Percentiles rank a stretch among this genome's conserved stretches.
These are phyloP conservation scores for Solanum commersonii DNA, from an alignment of 257 asterid genomes.

Conservation along the genomic window DNA sequence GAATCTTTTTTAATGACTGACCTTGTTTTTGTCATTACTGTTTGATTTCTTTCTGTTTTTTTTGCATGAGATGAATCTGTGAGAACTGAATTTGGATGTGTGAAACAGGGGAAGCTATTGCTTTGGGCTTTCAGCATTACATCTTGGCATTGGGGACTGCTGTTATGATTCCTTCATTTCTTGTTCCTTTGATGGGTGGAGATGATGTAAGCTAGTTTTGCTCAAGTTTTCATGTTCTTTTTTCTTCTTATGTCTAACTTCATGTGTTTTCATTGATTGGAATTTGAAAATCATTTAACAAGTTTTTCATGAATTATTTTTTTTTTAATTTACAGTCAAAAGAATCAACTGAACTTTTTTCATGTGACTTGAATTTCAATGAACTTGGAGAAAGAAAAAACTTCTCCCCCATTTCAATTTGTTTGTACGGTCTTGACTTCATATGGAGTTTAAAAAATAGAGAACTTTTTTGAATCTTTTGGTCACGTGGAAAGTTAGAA, in stretches of 20 bases:
- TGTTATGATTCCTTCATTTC: conserved; percentile 90
- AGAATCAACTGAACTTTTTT: background rate
- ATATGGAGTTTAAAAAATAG: background rate
- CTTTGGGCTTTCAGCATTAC: conserved; percentile 91
- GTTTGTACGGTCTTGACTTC: background rate
- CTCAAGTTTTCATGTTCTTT: background rate
- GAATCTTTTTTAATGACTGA: background rate
- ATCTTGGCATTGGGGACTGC: conserved; percentile 87
- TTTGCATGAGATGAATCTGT: conserved; percentile 3
- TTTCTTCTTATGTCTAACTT: background rate
- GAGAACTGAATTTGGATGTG: background rate
- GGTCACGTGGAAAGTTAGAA: background rate
- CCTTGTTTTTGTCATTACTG: background rate
- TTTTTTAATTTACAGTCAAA: background rate
- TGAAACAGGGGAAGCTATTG: conserved; percentile 72
- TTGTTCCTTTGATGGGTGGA: conserved; percentile 98
- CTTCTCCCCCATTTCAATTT: background rate
- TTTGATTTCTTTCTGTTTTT: background rate
- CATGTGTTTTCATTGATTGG: background rate
- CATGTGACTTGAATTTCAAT: background rate
- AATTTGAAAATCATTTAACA: background rate
- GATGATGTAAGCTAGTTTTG: conserved; percentile 39
- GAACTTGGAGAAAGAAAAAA: background rate
- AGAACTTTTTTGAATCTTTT: background rate
- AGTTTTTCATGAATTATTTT: background rate